Evolutionary conservation across 768 basidiomycete genomes (phyloP), one percentile per base, ranked within the genome.

Genomic region (Tephrocybe sp.): DNA sequence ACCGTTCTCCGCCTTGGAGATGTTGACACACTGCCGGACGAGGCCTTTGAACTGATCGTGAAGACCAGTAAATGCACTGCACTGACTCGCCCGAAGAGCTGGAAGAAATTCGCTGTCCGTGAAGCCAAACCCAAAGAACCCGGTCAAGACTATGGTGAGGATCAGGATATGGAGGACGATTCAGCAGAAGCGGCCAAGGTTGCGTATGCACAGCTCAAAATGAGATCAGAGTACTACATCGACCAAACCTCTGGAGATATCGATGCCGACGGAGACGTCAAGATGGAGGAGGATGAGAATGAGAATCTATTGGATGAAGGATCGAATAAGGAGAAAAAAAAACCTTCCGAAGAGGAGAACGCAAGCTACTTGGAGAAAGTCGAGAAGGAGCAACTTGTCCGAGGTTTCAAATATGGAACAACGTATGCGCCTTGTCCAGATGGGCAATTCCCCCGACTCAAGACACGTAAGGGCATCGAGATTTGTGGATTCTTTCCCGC

Each of bases 351-450:
- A 34, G 61, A 66, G 20, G 64, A 65, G 21, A 72, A 74, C 69
- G 9, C 65, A 63, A n/a, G n/a, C 30, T 7, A 7, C 15, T 50
- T 73, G 21, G 77, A 81, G 60, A 80, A 78, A 53, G 80, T 90
- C 5, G 85, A 90, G 63, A 88, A 87, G 67, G 88, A 91, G 58
- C 79, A 93, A 32, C 81, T 94, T 7, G 74, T 91, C 20, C 72
- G 77, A 57, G 93, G 91, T 1, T 95, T 89, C 74, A 89, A 90
- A 69, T 96, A 97, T 61, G 95, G 95, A 17, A 79, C 91, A 2
- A 88, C 90, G 1, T 94, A 92, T 67, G 88, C 83, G 2, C 92
- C 91, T 0, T 86, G 87, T 67, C 88, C 90, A 2, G 90, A 92
- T 45, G 90, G 84, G n/a, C 84, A 86, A 47, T 96, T 93, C 59